phyloP scores from a whole-genome alignment of 148 eudicot species.

The Bassia scoparia region DNA sequence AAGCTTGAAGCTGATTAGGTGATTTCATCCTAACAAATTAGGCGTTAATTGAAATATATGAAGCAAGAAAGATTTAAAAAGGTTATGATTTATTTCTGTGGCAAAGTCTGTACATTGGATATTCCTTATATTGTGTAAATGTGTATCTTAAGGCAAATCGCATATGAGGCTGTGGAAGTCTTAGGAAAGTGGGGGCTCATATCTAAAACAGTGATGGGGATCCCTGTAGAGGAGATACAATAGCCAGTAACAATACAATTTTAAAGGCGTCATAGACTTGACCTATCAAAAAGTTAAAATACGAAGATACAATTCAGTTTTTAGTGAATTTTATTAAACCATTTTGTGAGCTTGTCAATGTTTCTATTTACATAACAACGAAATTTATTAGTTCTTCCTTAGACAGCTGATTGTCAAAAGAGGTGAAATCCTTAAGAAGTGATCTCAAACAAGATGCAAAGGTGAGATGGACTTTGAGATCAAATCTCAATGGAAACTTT shows the following conservation, averaged over 20 bases:
- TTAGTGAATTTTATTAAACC: neutral
- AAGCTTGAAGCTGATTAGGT: conserved; percentile 5
- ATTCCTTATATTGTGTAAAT: too few species aligned
- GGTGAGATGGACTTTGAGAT: conserved; percentile 39
- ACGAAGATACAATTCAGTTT: too few species aligned
- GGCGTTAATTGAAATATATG: too few species aligned
- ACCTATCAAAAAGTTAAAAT: too few species aligned
- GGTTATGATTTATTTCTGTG: neutral
- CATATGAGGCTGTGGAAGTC: too few species aligned
- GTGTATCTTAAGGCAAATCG: too few species aligned
- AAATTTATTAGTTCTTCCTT: conserved; percentile 57
- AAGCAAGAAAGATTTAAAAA: neutral
- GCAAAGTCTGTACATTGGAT: neutral
- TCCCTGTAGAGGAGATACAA: too few species aligned
- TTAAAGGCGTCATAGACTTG: too few species aligned
- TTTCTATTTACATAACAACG: conserved; percentile 25
- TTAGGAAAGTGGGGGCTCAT: neutral
- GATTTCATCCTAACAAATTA: neutral
- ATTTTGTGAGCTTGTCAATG: conserved; percentile 22
- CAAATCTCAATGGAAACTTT: neutral
- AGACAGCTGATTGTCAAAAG: conserved; percentile 85
- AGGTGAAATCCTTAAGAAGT: conserved; percentile 57
- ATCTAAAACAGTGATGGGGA: neutral
- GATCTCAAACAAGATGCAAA: conserved; percentile 54
- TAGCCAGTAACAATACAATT: too few species aligned